A percentile compares a stretch with the other conserved stretches of the same genome.
Evolutionary conservation across 2,329 filamentous ascomycete species (phyloP).

Genomic region (Biscogniauxia sp.): DNA sequence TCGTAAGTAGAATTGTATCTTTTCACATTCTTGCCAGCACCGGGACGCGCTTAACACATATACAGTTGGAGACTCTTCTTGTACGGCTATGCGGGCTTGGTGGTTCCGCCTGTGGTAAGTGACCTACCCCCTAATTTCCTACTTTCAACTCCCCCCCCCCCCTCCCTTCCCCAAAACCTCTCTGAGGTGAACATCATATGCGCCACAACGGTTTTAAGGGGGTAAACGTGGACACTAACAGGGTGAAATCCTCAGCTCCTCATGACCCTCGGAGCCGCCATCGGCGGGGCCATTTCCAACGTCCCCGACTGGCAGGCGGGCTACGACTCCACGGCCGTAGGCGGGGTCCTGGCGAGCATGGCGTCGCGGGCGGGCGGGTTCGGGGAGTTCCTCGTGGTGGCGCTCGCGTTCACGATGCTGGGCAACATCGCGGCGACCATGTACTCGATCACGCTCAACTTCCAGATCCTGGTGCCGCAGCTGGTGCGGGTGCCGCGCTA

Average conservation of each 20-base stretch:
- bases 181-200: not conserved
- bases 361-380: conserved; percentile 56
- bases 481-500: conserved; percentile 56
- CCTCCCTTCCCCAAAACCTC: conserved; percentile 37
- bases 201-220: too few relatives aligned
- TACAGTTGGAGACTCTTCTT: conserved; percentile 42
- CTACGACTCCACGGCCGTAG: conserved; percentile 52
- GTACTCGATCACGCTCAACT: conserved; percentile 63
- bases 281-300: conserved; percentile 57
- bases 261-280: conserved; percentile 64
- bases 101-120: conserved; percentile 12
- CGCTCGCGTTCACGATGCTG: conserved; percentile 55
- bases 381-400: conserved; percentile 59
- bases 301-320: conserved; percentile 52
- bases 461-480: conserved; percentile 59
- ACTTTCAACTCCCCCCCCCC: conserved; percentile 39
- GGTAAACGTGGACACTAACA: not conserved
- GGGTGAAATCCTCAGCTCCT: conserved; percentile 41
- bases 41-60: conserved; percentile 10
- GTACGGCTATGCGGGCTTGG: conserved; percentile 53
- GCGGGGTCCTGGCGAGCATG: conserved; percentile 60
- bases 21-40: not conserved
- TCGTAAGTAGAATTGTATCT: conserved; percentile 35
- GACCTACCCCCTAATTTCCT: not conserved
- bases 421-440: conserved; percentile 59